Percentiles rank a stretch among this genome's conserved stretches.
phyloP scores from a whole-genome alignment of 176 grass and related monocot species.

The Oryza coarctata region DNA sequence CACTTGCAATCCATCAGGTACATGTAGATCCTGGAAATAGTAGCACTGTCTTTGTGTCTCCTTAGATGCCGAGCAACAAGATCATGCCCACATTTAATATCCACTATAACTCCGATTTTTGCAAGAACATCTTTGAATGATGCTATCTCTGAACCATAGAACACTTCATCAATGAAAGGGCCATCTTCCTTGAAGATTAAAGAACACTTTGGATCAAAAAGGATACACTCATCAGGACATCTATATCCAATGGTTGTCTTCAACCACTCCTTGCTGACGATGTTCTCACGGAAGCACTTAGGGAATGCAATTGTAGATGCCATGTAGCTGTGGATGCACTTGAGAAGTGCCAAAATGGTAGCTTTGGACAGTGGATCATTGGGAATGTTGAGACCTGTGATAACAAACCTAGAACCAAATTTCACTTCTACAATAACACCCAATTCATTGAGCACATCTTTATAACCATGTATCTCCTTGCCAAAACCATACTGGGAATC shows the following conservation, averaged over 20 bases:
- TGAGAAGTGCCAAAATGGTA: slow-evolving; percentile 44
- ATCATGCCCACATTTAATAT: slow-evolving; percentile 20
- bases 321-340: slow-evolving; percentile 35
- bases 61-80: slow-evolving; percentile 51
- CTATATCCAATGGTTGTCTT: slow-evolving; percentile 56
- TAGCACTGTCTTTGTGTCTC: slow-evolving; percentile 35
- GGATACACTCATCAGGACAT: slow-evolving; percentile 45
- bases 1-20: slow-evolving; percentile 49
- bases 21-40: slow-evolving; percentile 60
- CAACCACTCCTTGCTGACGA: slow-evolving; percentile 46
- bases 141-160: slow-evolving; percentile 47
- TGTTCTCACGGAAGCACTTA: slow-evolving; percentile 33
- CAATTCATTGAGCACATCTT: slow-evolving; percentile 51
- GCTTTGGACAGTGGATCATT: slow-evolving; percentile 24
- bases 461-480: slow-evolving; percentile 55
- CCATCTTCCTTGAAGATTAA: slow-evolving; percentile 42
- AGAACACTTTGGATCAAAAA: slow-evolving; percentile 51
- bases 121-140: slow-evolving; percentile 40
- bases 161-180: slow-evolving; percentile 72
- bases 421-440: slow-evolving; percentile 41
- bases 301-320: background rate
- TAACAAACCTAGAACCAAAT: slow-evolving; percentile 39
- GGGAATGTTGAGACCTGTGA: slow-evolving; percentile 55
- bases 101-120: slow-evolving; percentile 48
- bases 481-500: slow-evolving; percentile 30